Conservation (phyloP, 2,329 filamentous ascomycete species). For the Clonostachys sp. region DNA sequence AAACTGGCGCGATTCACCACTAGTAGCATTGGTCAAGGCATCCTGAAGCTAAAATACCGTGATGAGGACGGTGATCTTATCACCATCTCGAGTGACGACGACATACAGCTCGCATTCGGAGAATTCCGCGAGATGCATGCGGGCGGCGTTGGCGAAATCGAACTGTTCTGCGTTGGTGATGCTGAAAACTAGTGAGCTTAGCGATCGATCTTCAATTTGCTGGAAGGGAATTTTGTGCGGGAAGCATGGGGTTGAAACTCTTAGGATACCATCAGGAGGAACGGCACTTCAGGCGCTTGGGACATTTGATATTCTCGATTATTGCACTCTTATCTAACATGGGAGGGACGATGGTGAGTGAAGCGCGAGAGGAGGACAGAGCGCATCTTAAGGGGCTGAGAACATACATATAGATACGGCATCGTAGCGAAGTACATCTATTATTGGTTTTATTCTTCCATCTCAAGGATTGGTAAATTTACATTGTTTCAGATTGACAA, state of each 20-base stretch:
- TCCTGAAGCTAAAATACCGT: constrained; percentile 81
- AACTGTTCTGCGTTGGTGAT: constrained; percentile 71
- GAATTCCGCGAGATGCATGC: constrained; percentile 78
- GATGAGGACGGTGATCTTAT: constrained; percentile 93
- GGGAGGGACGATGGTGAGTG: too few relatives aligned
- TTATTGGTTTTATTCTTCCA: too few relatives aligned
- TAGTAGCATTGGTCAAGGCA: constrained; percentile 76
- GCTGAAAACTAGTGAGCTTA: constrained; percentile 8
- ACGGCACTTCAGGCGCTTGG: neutral
- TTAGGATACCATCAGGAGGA: neutral
- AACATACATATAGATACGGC: constrained; percentile 22
- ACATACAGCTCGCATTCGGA: constrained; percentile 92
- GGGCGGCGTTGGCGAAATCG: constrained; percentile 81
- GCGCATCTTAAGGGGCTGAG: neutral
- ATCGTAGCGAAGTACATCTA: constrained; percentile 16
- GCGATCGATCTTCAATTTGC: too few relatives aligned
- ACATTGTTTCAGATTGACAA: constrained; percentile 1
- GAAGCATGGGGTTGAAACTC: too few relatives aligned
- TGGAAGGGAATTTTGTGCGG: too few relatives aligned
- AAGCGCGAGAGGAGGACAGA: too few relatives aligned
- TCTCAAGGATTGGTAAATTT: neutral
- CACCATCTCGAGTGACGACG: constrained; percentile 91
- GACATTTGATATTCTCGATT: neutral
- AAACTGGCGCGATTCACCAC: constrained; percentile 85
- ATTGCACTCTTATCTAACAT: neutral